Evolutionary conservation across 2,329 filamentous ascomycete genomes (phyloP).

Genomic region (Exserohilum turcica): DNA sequence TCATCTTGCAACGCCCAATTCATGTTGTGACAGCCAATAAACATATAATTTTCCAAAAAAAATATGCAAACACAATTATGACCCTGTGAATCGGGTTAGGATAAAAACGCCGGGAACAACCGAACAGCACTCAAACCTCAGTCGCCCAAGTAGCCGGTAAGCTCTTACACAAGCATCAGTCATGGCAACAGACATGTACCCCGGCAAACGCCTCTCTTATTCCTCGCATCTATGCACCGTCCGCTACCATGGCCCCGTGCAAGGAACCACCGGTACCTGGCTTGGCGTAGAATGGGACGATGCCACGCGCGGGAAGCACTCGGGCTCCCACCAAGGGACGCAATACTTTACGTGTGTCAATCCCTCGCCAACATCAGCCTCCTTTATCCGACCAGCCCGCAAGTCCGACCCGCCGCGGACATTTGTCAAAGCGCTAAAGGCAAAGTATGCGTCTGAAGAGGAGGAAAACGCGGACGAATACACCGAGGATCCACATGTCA

Average conservation of each 20-base stretch:
- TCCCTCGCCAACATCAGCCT: constrained; percentile 72
- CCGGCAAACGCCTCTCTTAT: constrained; percentile 81
- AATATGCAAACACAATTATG: no score
- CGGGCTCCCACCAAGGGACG: constrained; percentile 77
- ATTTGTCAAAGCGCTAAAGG: constrained; percentile 78
- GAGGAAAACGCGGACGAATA: constrained; percentile 15
- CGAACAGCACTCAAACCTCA: neutral
- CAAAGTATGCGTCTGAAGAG: constrained; percentile 74
- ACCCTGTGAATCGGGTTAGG: no score
- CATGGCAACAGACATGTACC: constrained; percentile 48
- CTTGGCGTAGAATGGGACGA: constrained; percentile 98
- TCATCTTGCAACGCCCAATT: neutral
- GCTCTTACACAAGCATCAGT: neutral
- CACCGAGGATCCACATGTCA: constrained; percentile 44
- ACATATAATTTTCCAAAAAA: no score
- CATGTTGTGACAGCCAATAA: no score
- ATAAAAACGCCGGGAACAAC: neutral
- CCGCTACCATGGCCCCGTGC: constrained; percentile 77
- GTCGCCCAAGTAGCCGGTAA: neutral
- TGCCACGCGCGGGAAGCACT: constrained; percentile 81
- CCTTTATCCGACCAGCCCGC: constrained; percentile 82
- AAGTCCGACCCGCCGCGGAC: constrained; percentile 69
- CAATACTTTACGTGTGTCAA: constrained; percentile 56
- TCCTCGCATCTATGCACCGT: constrained; percentile 80
- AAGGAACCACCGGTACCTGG: constrained; percentile 79